Conservation (phyloP, 306 rosid genomes). For the Cicer pinnatifidum region DNA sequence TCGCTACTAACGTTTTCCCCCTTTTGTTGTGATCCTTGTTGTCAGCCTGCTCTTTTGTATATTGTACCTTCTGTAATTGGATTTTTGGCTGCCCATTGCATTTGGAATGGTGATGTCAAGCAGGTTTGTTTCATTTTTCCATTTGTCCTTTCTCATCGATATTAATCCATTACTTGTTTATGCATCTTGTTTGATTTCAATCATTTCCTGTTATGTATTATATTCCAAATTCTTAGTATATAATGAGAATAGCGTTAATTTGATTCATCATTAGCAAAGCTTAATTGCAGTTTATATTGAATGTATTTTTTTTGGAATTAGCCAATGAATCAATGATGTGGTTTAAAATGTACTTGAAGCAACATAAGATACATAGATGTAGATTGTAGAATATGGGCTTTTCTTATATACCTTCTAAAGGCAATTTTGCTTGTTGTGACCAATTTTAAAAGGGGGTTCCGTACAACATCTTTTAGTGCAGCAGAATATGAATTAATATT, state of each 20-base stretch:
- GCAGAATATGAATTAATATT: neutral
- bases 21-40: slow-evolving; percentile 38
- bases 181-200: slow-evolving; percentile 35
- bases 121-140: slow-evolving; percentile 63
- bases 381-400: neutral
- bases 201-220: neutral
- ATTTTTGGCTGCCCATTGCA: slow-evolving; percentile 89
- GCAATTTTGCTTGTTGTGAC: slow-evolving; percentile 5
- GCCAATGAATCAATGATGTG: neutral
- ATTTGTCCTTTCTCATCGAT: slow-evolving; percentile 10
- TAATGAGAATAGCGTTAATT: slow-evolving; percentile 5
- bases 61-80: slow-evolving; percentile 94
- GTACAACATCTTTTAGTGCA: neutral
- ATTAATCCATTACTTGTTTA: neutral
- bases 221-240: neutral
- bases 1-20: slow-evolving; percentile 31
- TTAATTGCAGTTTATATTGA: slow-evolving; percentile 14
- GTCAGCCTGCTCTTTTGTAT: slow-evolving; percentile 94
- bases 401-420: slow-evolving; percentile 1
- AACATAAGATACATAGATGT: slow-evolving; percentile 14
- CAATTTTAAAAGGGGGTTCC: slow-evolving; percentile 22
- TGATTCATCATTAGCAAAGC: slow-evolving; percentile 12
- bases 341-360: neutral
- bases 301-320: slow-evolving; percentile 10
- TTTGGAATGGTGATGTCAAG: slow-evolving; percentile 94